A percentile compares a stretch with the other conserved stretches of the same genome.
Evolutionary conservation across 306 rosid species (phyloP).

Genomic region (Hippophae tibetana): DNA sequence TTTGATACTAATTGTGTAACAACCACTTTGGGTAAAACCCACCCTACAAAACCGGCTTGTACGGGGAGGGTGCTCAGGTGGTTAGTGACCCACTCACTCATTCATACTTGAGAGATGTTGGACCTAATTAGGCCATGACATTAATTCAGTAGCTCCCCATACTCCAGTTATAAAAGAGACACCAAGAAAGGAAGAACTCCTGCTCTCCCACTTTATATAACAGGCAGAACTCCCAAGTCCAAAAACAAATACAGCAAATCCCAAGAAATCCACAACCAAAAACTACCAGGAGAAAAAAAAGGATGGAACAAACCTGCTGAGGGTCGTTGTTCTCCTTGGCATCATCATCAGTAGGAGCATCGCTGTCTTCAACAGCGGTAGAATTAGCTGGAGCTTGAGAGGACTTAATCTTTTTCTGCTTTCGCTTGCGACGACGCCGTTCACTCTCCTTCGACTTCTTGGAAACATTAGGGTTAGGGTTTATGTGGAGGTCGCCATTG

Average conservation of each 20-base stretch:
- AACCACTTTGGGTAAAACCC: too few relatives aligned
- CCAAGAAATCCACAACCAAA: too few relatives aligned
- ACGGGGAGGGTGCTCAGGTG: too few relatives aligned
- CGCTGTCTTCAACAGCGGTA: conserved; percentile 32
- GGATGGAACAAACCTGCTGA: conserved; percentile 39
- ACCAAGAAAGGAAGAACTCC: too few relatives aligned
- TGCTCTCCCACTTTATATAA: too few relatives aligned
- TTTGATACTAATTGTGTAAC: too few relatives aligned
- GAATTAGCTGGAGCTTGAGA: conserved; percentile 17
- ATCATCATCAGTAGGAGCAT: conserved; percentile 29
- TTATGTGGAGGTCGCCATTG: conserved; percentile 30
- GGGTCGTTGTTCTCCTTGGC: conserved; percentile 51
- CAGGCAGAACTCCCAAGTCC: conserved; percentile 3
- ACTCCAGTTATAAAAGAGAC: too few relatives aligned
- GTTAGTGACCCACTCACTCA: too few relatives aligned
- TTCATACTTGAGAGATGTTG: too few relatives aligned
- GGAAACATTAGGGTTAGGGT: conserved; percentile 20
- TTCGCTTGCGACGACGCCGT: conserved; percentile 90
- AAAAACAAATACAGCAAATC: background rate
- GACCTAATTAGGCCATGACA: too few relatives aligned
- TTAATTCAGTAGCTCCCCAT: too few relatives aligned
- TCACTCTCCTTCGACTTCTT: conserved; percentile 74
- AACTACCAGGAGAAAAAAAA: background rate
- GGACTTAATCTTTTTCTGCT: conserved; percentile 85
- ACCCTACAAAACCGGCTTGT: too few relatives aligned